Evolutionary conservation across 2,329 filamentous ascomycete species (phyloP).

Genomic region (Penicillium sp.): DNA sequence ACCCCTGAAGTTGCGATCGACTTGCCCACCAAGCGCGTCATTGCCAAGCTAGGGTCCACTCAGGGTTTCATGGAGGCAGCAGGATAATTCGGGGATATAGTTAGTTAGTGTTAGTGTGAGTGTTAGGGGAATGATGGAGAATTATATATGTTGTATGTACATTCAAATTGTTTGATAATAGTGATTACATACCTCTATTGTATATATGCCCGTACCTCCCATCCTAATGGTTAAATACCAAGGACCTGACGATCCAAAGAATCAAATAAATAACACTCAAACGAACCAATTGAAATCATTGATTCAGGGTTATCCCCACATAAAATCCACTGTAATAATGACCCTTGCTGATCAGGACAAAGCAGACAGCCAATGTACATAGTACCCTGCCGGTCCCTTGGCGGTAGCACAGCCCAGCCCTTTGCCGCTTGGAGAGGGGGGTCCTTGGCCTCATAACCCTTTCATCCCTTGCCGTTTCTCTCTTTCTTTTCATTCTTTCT

Average conservation of each 20-base stretch:
- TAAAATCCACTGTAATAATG: constrained; percentile 1
- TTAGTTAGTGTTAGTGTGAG: background rate
- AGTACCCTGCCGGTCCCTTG: background rate
- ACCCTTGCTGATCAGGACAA: constrained; percentile 15
- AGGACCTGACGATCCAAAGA: background rate
- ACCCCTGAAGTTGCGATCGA: constrained; percentile 7
- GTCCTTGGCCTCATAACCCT: constrained; percentile 1
- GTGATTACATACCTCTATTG: background rate
- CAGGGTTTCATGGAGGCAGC: background rate
- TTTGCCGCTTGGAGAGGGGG: background rate
- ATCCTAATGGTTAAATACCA: no score
- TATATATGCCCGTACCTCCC: background rate
- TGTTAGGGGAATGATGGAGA: background rate
- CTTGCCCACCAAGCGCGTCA: constrained; percentile 2
- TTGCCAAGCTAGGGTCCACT: constrained; percentile 4
- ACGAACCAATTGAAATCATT: background rate
- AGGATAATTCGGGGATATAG: background rate
- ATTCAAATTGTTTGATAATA: background rate
- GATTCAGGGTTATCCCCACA: background rate
- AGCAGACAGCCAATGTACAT: constrained; percentile 4
- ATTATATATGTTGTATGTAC: no score
- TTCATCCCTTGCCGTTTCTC: constrained; percentile 23
- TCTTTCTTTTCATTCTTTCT: constrained; percentile 22
- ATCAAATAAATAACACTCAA: background rate
- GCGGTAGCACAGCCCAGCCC: constrained; percentile 8